phyloP scores from a whole-genome alignment of 176 grass and related monocot species.

The Alopecurus myosuroides region DNA sequence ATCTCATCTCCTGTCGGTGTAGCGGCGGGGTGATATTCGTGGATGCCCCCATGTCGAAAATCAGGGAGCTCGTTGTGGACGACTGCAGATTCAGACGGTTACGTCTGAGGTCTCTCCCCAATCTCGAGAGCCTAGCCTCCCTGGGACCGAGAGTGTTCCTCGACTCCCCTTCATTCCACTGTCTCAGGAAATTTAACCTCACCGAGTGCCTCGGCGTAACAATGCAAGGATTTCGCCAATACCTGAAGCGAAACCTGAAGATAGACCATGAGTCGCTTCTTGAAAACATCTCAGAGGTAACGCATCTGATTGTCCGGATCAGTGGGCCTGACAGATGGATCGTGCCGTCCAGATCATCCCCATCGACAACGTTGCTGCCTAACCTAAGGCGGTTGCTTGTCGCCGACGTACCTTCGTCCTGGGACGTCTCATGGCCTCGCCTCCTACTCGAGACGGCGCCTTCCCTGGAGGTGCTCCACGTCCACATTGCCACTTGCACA shows the following conservation, averaged over 20 bases:
- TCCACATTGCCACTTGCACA: not conserved
- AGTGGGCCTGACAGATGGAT: too few species aligned
- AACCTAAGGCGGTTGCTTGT: not conserved
- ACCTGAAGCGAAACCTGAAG: too few species aligned
- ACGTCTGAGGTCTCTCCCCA: not conserved
- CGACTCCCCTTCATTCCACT: not conserved
- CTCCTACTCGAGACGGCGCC: too few species aligned
- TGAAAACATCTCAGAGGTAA: too few species aligned
- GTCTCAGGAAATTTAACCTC: not conserved
- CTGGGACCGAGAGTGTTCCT: not conserved
- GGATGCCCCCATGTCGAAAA: not conserved
- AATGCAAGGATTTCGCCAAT: too few species aligned
- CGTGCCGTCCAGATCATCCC: too few species aligned
- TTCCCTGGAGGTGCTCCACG: not conserved
- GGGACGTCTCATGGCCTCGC: not conserved
- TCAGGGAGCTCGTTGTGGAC: slow-evolving; percentile 17
- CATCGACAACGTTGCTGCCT: not conserved
- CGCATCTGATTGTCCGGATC: too few species aligned
- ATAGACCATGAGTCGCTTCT: too few species aligned
- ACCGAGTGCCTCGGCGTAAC: not conserved
- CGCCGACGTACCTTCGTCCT: not conserved
- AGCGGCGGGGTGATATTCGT: not conserved
- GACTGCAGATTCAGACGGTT: not conserved
- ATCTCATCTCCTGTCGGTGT: not conserved
- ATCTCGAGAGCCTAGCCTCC: not conserved